Evolutionary conservation across 2,329 filamentous ascomycete genomes (phyloP).

Genomic region (Penicillium sp.): DNA sequence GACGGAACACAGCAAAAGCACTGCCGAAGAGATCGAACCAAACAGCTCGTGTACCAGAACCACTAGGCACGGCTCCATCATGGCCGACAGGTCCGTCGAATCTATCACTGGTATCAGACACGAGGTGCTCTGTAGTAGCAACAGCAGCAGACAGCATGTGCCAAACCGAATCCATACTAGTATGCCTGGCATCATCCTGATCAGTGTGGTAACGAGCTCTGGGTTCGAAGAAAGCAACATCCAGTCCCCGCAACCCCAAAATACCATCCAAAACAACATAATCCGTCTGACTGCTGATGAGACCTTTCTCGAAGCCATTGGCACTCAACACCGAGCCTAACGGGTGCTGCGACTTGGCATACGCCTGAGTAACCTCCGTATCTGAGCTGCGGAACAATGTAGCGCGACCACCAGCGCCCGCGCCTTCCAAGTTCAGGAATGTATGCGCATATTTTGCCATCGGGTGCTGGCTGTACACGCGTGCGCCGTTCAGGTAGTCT

Average conservation of each 20-base stretch:
- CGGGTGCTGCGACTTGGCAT: constrained; percentile 66
- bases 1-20: constrained; percentile 70
- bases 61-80: constrained; percentile 62
- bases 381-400: constrained; percentile 86
- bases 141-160: constrained; percentile 90
- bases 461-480: constrained; percentile 78
- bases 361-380: constrained; percentile 76
- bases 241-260: constrained; percentile 79
- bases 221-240: constrained; percentile 87
- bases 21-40: constrained; percentile 93
- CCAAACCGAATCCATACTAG: constrained; percentile 66
- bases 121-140: constrained; percentile 67
- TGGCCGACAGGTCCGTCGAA: constrained; percentile 62
- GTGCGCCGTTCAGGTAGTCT: constrained; percentile 82
- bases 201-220: constrained; percentile 85
- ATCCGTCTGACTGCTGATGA: constrained; percentile 83
- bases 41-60: constrained; percentile 65
- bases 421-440: constrained; percentile 92
- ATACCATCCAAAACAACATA: constrained; percentile 76
- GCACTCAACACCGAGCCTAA: constrained; percentile 78
- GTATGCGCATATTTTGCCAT: constrained; percentile 76
- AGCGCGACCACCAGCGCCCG: constrained; percentile 84
- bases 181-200: constrained; percentile 78
- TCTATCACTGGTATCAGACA: constrained; percentile 61
- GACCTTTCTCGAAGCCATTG: constrained; percentile 75